Evolutionary conservation across 2,329 filamentous ascomycete species (phyloP), one percentile per base, ranked within the genome.

Genomic region (Beauveria rudraprayagi): DNA sequence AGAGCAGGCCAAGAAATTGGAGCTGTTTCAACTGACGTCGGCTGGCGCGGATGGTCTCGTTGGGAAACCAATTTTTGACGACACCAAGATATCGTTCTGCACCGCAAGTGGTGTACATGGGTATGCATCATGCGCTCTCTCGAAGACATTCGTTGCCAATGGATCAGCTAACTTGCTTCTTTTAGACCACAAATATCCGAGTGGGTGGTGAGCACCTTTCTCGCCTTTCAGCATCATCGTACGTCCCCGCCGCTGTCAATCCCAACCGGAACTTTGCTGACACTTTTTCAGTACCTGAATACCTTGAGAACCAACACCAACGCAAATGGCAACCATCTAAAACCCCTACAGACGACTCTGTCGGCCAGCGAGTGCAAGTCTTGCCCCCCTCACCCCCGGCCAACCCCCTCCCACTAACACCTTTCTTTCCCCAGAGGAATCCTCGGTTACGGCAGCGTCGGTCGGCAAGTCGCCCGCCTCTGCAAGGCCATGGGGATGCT

Each of bases 401-500:
- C 11, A 1, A 3, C 3, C 14, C 9, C 17, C 16, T 5, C 2
- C 17, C 30, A 30, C 44, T 46, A 24, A 50, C 43, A 28, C 41
- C 19, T 16, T 16, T 5, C 19, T 16, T 16, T 5, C 1, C 10
- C 4, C 63, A 80, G 78, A 52, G 79, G 79, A 3, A 80, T 83
- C 26, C 71, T 84, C 3, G 81, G 81, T 8, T 84, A 84, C 63
- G 81, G 81, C 16, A 75, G 73, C 58, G 83, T 84, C 58, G 81
- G 81, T 9, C 75, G 81, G 0, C 81, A 84, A 62, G 75, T 75
- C 5, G 82, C 80, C 3, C 77, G 80, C 9, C 79, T 90, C 3
- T 82, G 82, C 11, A 78, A 78, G 16, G 86, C 87, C 2, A 72
- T 91, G 67, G 90, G 89, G 19, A 87, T 90, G 81, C 78, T 84